Evolutionary conservation across 352 stramenopile genomes (phyloP), one percentile per base, ranked within the genome.

Genomic region (Phytophthora crassamura): DNA sequence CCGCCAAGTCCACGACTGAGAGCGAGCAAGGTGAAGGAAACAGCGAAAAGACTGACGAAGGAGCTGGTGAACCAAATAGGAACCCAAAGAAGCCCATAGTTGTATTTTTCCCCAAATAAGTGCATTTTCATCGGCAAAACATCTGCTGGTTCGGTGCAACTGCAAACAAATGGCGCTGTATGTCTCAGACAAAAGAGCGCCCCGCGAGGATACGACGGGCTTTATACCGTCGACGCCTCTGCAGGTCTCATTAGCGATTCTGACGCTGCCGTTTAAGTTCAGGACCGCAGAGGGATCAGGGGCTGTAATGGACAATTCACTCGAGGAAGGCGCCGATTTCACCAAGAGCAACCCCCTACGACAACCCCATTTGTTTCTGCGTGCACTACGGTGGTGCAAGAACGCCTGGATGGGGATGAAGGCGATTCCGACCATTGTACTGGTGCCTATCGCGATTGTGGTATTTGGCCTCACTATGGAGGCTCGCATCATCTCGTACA

Each of bases 11-110:
- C 22, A 25, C 22, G 22, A 25, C 22, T 25, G 22, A 25, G 1
- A 25, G 22, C 3, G 22, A 25, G 22, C 10, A 36, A 58, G 50
- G 5, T 8, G 6, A 16, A 32, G n/a, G 15, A 36, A 9, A 30
- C 50, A 25, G 34, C 11, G 30, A 39, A n/a, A 7, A 82, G 70
- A 50, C 59, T 73, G 16, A 59, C 80, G 45, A 67, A 78, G 45
- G n/a, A n/a, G n/a, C n/a, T n/a, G 22, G 22, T 25, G 22, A 25
- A 25, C 22, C 36, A 42, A 25, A 25, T 25, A 25, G 22, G 22
- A 25, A 25, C 22, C 22, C 3, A 25, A 25, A 25, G 22, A 25
- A 25, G 22, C 22, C 22, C 22, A 25, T 25, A 25, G 22, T 25
- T 25, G 22, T 3, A 25, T n/a, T n/a, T n/a, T 25, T 25, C 22